Evolutionary conservation across 805 yeast genomes (phyloP), one percentile per base, ranked within the genome.

Genomic region (Wickerhamiella slavikovae): DNA sequence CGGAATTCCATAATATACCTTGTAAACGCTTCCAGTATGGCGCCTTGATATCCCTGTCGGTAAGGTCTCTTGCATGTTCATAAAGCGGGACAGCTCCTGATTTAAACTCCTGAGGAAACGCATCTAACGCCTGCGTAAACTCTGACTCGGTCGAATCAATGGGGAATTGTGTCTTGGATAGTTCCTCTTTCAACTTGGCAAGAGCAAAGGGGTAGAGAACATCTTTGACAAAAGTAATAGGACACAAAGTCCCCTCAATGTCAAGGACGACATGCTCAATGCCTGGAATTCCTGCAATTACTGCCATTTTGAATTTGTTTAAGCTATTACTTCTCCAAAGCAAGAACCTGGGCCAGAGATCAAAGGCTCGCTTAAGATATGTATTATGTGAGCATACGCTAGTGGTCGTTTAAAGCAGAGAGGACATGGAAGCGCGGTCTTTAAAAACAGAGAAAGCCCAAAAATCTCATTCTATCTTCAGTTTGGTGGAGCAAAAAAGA

Each of bases 191-290:
- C 27, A 49, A 41, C 15, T 37, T 39, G 3, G 26, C 30, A 3
- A 71, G 47, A 38, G 89, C 83, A 45, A 66, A 82, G 0, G 94
- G 94, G 51, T 52, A 56, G 20, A 83, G 52, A 2, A 55, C 58
- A 17, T 77, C 82, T 41, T 76, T 75, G 24, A 83, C 96, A 45
- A 83, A 83, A 1, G 83, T 62, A 14, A 83, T 82, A 3, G 94
- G 83, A 45, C 95, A 83, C 18, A 83, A 70, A 0, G 95, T 83
- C 12, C 96, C 96, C 47, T 83, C 96, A 21, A 80, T 79, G 40
- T 79, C 93, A 4, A 82, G 57, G 2, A 75, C 48, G 7, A 66
- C 44, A 1, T 60, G 50, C 17, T 22, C 31, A 17, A 36, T 31
- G 26, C 14, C 14, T 6, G 24, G n/a, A n/a, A 19, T 19, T 11